A percentile compares a stretch with the other conserved stretches of the same genome.
Conservation (phyloP, 1,284 basidiomycete species). For the Cryptococcus sp. region DNA sequence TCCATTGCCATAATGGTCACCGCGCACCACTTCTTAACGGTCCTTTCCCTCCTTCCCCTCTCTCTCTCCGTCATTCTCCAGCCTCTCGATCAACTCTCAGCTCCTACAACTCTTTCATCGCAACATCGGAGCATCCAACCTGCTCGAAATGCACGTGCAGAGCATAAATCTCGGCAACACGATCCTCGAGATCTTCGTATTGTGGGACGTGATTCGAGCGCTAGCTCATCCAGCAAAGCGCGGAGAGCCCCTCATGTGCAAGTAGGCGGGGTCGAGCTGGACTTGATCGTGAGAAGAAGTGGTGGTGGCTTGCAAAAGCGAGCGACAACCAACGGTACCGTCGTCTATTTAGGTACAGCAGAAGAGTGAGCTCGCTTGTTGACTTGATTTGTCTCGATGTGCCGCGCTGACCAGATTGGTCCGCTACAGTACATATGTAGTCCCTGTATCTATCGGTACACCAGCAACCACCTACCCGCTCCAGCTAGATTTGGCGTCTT, state of each 20-base stretch:
- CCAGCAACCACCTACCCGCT: slow-evolving; percentile 43
- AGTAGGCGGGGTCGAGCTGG: slow-evolving; percentile 13
- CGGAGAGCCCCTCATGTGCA: slow-evolving; percentile 1
- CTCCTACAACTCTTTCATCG: background rate
- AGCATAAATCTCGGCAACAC: background rate
- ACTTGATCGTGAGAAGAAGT: slow-evolving; percentile 1
- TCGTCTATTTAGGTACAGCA: slow-evolving; percentile 16
- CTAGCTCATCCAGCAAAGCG: background rate
- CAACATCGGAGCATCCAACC: background rate
- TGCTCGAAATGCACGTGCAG: background rate
- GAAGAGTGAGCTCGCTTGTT: slow-evolving; percentile 17
- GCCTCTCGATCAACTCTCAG: background rate
- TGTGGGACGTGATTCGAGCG: background rate
- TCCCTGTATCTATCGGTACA: slow-evolving; percentile 41
- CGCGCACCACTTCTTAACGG: slow-evolving; percentile 12
- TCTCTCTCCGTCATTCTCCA: slow-evolving; percentile 10
- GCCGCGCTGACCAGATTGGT: background rate
- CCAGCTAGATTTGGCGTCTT: slow-evolving; percentile 47
- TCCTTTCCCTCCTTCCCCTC: slow-evolving; percentile 23
- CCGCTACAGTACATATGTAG: slow-evolving; percentile 36
- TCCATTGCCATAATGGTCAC: slow-evolving; percentile 14
- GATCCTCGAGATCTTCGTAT: too few species aligned
- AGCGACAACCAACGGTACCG: slow-evolving; percentile 13
- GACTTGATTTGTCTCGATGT: background rate
- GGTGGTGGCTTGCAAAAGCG: slow-evolving; percentile 4